Evolutionary conservation across 1,284 basidiomycete genomes (phyloP), one percentile per base, ranked within the genome.

Genomic region (Cutaneotrichosporon curvatum): DNA sequence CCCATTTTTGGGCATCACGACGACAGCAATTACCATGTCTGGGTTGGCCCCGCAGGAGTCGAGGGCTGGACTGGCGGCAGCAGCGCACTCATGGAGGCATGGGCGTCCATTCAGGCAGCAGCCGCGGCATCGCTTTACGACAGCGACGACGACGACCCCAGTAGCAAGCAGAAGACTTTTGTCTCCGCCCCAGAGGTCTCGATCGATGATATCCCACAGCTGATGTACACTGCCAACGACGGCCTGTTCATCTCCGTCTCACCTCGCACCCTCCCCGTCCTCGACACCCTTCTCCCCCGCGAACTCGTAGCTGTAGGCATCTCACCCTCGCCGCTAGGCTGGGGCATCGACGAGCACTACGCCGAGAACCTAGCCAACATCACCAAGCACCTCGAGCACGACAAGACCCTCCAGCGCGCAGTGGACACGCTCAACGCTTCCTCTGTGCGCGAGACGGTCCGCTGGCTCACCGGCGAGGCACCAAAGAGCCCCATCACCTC

Each of bases 391-490:
- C 56, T 72, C 28, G 58, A 37, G 19, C 65, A 58, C 39, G 32
- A 43, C 9, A n/a, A 31, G 16, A 52, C 58, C 11, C 33, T 55
- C 32, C 25, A 42, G 6, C 32, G 45, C 10, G 40, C 62, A 11
- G 51, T 46, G 4, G 31, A 47, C 14, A 23, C 47, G 7, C 62
- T 66, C 42, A 50, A 45, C 6, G 43, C 53, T 12, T 57, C 57
- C 36, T 77, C 80, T 53, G 80, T 91, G 71, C 74, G 75, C 46
- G 74, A 78, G 37, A 83, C 87, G 66, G 77, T 90, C 36, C 78
- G 81, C 40, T 89, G 79, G 65, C 79, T 92, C 48, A 88, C 87
- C 1, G 87, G 87, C 46, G 88, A 91, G 68, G 81, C 82, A 55
- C 74, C 73, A 31, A 47, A 40, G 28, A 66, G 63, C 40, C 61